Base-by-base conservation (phyloP, 768 basidiomycete genomes). In the Amanita exitialis region DNA sequence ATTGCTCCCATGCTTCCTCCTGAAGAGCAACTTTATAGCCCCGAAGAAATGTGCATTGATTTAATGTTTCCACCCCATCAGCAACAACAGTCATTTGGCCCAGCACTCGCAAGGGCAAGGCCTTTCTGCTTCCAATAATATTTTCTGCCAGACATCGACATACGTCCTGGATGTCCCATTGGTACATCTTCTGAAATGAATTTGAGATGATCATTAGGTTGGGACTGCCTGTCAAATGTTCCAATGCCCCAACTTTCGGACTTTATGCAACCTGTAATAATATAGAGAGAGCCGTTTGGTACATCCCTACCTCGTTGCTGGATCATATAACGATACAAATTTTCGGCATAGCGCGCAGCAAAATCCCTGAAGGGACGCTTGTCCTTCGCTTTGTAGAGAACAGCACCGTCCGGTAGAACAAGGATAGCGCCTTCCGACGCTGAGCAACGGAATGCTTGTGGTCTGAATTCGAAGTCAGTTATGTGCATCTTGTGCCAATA, bases 191-290 rank as follows among this genome's bases (percentile, higher is more conserved):
- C 42, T 28, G 39, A 18, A 12, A 50, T 15, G 3, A 50, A 30
- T 32, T 50, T 21, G 18, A 30, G 23, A 16, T 41, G n/a, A 32
- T 42, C 20, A 15, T 27, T 25, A 25, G 36, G 13, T 9, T 25
- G 23, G 2, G 34, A 25, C 3, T 8, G 15, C 18, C 13, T 20
- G 16, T 55, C 39, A 35, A 58, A 58, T 1, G 57, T 20, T 4
- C 55, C 58, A 3, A 54, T 57, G 3, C 53, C 60, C 56, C 60
- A 57, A 6, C 49, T 53, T 4, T 27, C 27, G 1, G 57, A 38
- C 44, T 61, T 61, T 28, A 59, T 55, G 37, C 49, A 56, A 4
- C 60, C 60, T 16, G 60, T 61, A 46, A 61, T 52, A 39, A 61
- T 44, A 51, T 59, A 61, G 3, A 61, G 43, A 4, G 54, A 35